Evolutionary conservation across 2,329 filamentous ascomycete genomes (phyloP), one percentile per base, ranked within the genome.

Genomic region (Ascochyta viciae-villosae): DNA sequence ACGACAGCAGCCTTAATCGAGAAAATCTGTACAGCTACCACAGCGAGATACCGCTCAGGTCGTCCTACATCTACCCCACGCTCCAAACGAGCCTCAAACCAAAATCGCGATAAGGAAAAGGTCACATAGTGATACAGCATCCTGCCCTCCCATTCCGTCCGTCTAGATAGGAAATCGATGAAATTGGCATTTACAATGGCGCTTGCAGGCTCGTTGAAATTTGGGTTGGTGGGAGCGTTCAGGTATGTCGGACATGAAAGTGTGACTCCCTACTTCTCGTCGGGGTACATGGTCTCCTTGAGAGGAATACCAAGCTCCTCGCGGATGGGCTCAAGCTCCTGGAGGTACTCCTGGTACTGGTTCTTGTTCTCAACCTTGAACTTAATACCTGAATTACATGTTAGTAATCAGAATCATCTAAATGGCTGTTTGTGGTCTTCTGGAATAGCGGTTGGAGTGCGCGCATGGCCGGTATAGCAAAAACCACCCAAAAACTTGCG

Each of bases 341-440:
- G 85, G 60, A 99, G 88, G 82, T 96, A 97, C 83, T 96, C 89
- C 76, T 97, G 86, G 83, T 99, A 99, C 84, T 99, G 95, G 74
- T 87, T 87, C 81, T 92, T 89, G 87, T 96, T 99, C 87, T 99
- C 95, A 70, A 98, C 95, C 88, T 99, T 99, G 81, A 92, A 91
- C 84, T 96, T 97, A 86, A 99, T 90, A 75, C 94, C 93, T 96
- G 73, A 47, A 46, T 50, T 16, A 29, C 37, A 41, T 35, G 63
- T 74, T 66, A 74, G 66, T 66, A 59, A 66, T 61, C 53, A 51
- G n/a, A 24, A 6, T 41, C 26, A 12, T 37, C 29, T 59, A 16
- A 55, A 37, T 57, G 61, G 58, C 42, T 53, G 33, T 40, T 9
- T 33, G 35, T 22, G 15, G n/a, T 41, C 27, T 41, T 24, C 8